Conservation (phyloP, 805 yeast species). For the Hermanozyma aechmeae region DNA sequence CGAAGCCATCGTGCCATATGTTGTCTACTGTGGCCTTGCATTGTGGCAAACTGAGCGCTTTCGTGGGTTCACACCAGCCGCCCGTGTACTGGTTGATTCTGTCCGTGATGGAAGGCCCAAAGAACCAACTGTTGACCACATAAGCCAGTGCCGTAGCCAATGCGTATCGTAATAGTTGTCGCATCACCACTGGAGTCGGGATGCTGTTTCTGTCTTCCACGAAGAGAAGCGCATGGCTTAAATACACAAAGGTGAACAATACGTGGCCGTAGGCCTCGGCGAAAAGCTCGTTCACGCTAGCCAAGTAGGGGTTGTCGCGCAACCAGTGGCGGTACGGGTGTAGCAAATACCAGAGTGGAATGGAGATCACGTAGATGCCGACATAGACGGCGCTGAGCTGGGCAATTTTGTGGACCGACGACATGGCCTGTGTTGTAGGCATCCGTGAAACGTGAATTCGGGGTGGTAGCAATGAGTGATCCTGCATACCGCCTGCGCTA, state of each 20-base stretch:
- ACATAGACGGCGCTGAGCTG: constrained; percentile 1
- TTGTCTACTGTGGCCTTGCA: too few relatives aligned
- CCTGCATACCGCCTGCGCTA: background rate
- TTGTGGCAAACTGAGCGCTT: too few relatives aligned
- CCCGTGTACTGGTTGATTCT: constrained; percentile 12
- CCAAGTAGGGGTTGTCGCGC: constrained; percentile 5
- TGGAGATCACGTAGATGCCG: constrained; percentile 11
- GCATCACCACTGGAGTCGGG: constrained; percentile 2
- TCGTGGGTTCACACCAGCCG: constrained; percentile 9
- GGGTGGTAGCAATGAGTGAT: background rate
- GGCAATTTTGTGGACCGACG: constrained; percentile 5
- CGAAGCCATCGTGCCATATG: constrained; percentile 8
- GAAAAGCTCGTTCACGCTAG: constrained; percentile 12
- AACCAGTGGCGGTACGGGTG: constrained; percentile 7
- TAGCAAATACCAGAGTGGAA: constrained; percentile 12
- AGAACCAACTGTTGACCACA: constrained; percentile 18
- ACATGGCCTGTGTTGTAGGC: constrained; percentile 1
- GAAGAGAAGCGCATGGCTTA: constrained; percentile 5
- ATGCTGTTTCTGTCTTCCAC: constrained; percentile 2
- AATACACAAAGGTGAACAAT: constrained; percentile 17
- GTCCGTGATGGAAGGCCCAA: constrained; percentile 25
- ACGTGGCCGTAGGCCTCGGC: constrained; percentile 20
- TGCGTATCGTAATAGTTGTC: constrained; percentile 4
- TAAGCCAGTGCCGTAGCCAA: constrained; percentile 5
- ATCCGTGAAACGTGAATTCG: background rate